phyloP scores from a whole-genome alignment of 2,329 filamentous ascomycete species.

The Triangularia setosa region DNA sequence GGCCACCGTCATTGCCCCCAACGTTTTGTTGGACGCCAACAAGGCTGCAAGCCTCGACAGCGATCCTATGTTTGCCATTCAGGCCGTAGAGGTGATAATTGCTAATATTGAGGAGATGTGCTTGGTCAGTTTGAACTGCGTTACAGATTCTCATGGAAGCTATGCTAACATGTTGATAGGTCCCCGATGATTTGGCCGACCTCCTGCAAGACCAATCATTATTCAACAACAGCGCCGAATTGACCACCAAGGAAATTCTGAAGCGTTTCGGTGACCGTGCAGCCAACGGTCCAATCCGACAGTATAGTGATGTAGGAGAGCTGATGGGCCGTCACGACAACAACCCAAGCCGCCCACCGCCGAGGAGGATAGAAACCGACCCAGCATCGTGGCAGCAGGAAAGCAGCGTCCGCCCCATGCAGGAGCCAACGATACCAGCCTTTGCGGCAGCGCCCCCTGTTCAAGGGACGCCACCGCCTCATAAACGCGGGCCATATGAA shows the following conservation, averaged over 20 bases:
- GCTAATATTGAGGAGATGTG: constrained; percentile 95
- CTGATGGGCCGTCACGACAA: constrained; percentile 55
- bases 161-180: constrained; percentile 49
- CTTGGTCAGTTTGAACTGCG: constrained; percentile 63
- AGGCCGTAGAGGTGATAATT: constrained; percentile 87
- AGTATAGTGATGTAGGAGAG: constrained; percentile 58
- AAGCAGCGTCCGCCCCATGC: constrained; percentile 75
- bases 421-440: constrained; percentile 48
- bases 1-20: constrained; percentile 94
- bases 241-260: constrained; percentile 95
- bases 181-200: constrained; percentile 85
- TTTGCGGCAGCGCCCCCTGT: constrained; percentile 9
- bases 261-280: constrained; percentile 83
- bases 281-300: constrained; percentile 41
- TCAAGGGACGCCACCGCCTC: constrained; percentile 46
- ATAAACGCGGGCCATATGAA: constrained; percentile 45
- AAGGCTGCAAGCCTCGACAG: constrained; percentile 68
- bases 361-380: constrained; percentile 77
- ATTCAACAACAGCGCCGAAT: constrained; percentile 76
- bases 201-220: constrained; percentile 79
- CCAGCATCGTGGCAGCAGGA: constrained; percentile 80
- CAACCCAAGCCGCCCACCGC: constrained; percentile 53
- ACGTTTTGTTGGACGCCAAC: constrained; percentile 73
- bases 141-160: no score
- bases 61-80: constrained; percentile 89